These are phyloP conservation scores for Termitomyces sp. DNA, from an alignment of 768 basidiomycete genomes.

Conservation along the genomic window DNA sequence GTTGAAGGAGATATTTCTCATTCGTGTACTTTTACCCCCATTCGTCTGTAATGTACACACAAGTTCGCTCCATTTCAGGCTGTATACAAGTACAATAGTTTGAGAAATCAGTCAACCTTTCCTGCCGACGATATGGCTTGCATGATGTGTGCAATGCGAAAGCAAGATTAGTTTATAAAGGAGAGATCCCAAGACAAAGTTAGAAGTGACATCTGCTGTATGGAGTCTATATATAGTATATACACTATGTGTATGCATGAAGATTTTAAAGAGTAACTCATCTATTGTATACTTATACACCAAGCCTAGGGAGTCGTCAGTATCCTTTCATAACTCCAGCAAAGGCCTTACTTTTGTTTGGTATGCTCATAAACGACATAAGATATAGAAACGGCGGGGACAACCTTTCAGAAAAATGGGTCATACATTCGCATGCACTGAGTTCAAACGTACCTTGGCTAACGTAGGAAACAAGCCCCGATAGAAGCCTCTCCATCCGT, in stretches of 20 bases:
- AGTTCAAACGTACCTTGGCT: conserved; percentile 61
- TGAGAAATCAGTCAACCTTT: conserved; percentile 9
- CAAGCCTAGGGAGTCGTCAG: conserved; percentile 38
- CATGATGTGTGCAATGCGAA: neutral
- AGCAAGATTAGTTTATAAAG: neutral
- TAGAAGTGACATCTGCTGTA: conserved; percentile 8
- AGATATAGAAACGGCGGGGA: conserved; percentile 95
- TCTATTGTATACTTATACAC: conserved; percentile 39
- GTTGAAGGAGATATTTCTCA: conserved; percentile 6
- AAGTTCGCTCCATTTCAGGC: conserved; percentile 8
- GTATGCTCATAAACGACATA: conserved; percentile 91
- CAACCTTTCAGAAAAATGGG: conserved; percentile 49
- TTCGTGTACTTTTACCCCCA: conserved; percentile 1
- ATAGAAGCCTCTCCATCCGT: conserved; percentile 95
- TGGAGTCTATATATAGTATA: conserved; percentile 3
- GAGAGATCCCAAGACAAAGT: neutral
- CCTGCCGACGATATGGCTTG: neutral
- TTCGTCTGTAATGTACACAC: conserved; percentile 7
- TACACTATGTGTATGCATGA: neutral
- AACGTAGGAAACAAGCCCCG: conserved; percentile 88
- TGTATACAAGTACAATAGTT: conserved; percentile 12
- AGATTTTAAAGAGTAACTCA: conserved; percentile 8
- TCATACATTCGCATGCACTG: neutral
- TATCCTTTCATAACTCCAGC: neutral
- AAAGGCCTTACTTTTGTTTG: conserved; percentile 61